Percentiles rank a stretch among this genome's conserved stretches.
phyloP scores from a whole-genome alignment of 208 protist genomes.

The Crithidia thermophila region DNA sequence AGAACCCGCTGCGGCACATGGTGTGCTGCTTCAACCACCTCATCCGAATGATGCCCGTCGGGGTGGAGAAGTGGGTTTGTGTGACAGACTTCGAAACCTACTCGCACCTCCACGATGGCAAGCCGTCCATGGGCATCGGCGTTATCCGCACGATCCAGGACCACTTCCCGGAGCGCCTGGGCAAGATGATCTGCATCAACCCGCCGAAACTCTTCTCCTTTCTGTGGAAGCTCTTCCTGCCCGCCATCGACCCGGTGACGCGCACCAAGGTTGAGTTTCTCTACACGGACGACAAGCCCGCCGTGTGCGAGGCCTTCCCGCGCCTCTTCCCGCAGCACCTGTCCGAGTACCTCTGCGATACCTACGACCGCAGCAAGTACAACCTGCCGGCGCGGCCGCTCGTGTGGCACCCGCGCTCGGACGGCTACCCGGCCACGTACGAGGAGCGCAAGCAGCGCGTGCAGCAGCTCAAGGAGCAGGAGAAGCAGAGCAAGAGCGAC shows the following conservation, averaged over 20 bases:
- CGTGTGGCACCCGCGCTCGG: conserved; percentile 56
- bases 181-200: conserved; percentile 84
- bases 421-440: conserved; percentile 45
- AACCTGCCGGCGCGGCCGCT: conserved; percentile 42
- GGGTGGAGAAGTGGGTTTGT: conserved; percentile 85
- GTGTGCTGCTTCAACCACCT: conserved; percentile 75
- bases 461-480: conserved; percentile 40
- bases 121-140: conserved; percentile 58
- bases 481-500: conserved; percentile 28
- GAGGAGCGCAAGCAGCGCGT: conserved; percentile 45
- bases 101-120: conserved; percentile 75
- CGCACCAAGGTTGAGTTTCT: conserved; percentile 77
- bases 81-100: conserved; percentile 88
- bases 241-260: conserved; percentile 80
- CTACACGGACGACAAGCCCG: conserved; percentile 71
- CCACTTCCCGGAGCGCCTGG: conserved; percentile 87
- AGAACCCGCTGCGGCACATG: conserved; percentile 73
- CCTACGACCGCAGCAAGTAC: conserved; percentile 73
- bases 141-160: conserved; percentile 75
- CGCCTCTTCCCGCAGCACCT: conserved; percentile 64
- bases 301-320: conserved; percentile 57
- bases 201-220: conserved; percentile 76
- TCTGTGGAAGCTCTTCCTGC: conserved; percentile 75
- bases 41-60: conserved; percentile 74
- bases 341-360: conserved; percentile 67